phyloP scores from a whole-genome alignment of 2,329 filamentous ascomycete genomes.

The Nemania sp. region DNA sequence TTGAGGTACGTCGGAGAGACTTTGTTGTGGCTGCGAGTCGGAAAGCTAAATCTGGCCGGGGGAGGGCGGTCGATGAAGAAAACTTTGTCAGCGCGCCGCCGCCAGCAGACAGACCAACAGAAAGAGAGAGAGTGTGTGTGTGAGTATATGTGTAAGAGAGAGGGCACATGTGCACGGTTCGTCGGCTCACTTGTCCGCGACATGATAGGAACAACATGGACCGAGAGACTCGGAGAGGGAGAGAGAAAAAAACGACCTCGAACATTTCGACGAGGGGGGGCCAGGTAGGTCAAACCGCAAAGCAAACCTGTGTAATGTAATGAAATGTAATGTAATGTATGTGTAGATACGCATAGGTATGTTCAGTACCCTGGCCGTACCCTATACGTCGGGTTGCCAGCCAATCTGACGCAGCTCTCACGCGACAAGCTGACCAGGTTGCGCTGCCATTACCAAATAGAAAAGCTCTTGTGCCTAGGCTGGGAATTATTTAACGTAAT shows the following conservation, averaged over 20 bases:
- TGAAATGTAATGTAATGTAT: no score
- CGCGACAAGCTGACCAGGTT: conserved; percentile 34
- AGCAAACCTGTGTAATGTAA: background rate
- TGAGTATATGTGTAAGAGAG: no score
- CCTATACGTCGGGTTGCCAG: conserved; percentile 35
- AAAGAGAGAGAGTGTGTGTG: background rate
- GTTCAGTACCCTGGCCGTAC: conserved; percentile 22
- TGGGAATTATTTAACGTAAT: conserved; percentile 63
- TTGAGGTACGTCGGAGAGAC: conserved; percentile 41
- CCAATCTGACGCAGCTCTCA: conserved; percentile 41
- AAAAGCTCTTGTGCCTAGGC: conserved; percentile 55
- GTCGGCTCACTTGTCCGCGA: conserved; percentile 21
- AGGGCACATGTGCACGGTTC: conserved; percentile 8
- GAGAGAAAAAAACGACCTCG: conserved; percentile 2
- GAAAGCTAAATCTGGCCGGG: conserved; percentile 37
- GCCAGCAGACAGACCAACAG: background rate
- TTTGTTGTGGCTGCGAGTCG: conserved; percentile 39
- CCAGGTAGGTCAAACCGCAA: background rate
- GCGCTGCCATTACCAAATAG: conserved; percentile 62
- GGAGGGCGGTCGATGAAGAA: no score
- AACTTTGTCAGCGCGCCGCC: no score
- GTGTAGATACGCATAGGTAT: background rate
- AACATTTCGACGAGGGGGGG: conserved; percentile 18
- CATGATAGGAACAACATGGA: conserved; percentile 27
- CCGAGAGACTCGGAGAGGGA: conserved; percentile 1